phyloP scores from a whole-genome alignment of 129 eudicot species.

The Pseudognaphalium luteoalbum region DNA sequence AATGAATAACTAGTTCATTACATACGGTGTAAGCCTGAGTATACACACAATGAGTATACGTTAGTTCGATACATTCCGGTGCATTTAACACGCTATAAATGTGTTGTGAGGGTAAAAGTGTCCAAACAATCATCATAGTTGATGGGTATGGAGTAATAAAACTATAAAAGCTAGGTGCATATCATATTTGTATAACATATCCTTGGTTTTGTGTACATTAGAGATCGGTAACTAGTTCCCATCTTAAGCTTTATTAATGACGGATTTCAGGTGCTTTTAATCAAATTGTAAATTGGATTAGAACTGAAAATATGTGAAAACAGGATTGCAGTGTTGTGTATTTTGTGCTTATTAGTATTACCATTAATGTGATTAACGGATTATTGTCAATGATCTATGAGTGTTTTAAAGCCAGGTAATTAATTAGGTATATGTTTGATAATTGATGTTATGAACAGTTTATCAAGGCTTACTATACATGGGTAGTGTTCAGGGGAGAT shows the following conservation, averaged over 20 bases:
- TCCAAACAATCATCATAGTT: no score
- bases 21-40: no score
- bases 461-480: constrained; percentile 30
- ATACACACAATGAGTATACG: no score
- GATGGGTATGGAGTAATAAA: no score
- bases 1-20: no score
- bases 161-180: no score
- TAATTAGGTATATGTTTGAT: neutral
- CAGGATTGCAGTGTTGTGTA: neutral
- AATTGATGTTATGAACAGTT: constrained; percentile 22
- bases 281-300: neutral
- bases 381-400: no score
- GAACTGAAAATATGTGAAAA: neutral
- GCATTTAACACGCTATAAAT: no score
- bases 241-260: neutral
- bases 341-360: neutral
- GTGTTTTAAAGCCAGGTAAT: no score
- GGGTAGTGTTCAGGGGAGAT: constrained; percentile 48
- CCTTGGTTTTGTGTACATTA: neutral
- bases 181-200: no score
- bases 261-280: neutral
- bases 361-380: neutral
- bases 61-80: no score
- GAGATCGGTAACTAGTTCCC: neutral
- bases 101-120: no score